A percentile compares a stretch with the other conserved stretches of the same genome.
These are phyloP conservation scores for Boletus patriciae DNA, from an alignment of 768 basidiomycete genomes.

Conservation along the genomic window DNA sequence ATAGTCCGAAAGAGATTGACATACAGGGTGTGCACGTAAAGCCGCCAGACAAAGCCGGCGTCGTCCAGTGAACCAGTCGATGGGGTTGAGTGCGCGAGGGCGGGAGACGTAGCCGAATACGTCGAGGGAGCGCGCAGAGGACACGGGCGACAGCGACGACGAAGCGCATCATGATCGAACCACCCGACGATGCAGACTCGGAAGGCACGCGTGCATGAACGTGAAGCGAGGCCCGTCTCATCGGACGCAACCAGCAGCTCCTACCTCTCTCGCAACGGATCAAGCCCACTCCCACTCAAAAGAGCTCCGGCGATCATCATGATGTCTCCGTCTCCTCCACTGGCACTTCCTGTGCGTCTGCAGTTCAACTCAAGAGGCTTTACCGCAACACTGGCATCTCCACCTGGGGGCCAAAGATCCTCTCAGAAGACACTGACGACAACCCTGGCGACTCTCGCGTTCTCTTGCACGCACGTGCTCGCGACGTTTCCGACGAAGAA, in stretches of 20 bases:
- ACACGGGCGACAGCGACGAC: too few relatives aligned
- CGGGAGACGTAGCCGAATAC: too few relatives aligned
- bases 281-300: constrained; percentile 52
- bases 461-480: constrained; percentile 35
- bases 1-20: too few relatives aligned
- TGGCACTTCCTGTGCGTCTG: constrained; percentile 64
- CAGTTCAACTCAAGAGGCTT: constrained; percentile 72
- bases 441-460: constrained; percentile 43
- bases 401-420: constrained; percentile 71
- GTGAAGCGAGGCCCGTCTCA: constrained; percentile 42
- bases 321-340: constrained; percentile 68
- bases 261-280: constrained; percentile 35
- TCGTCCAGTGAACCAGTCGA: too few relatives aligned
- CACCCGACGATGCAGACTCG: too few relatives aligned
- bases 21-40: too few relatives aligned
- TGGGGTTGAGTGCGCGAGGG: too few relatives aligned
- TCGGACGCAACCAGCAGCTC: constrained; percentile 58
- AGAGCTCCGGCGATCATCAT: constrained; percentile 68
- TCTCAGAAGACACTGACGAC: constrained; percentile 59
- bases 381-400: constrained; percentile 91
- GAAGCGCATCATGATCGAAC: too few relatives aligned
- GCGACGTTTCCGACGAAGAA: constrained; percentile 48
- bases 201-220: too few relatives aligned
- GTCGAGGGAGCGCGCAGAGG: too few relatives aligned
- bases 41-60: too few relatives aligned